Conservation (phyloP, 805 yeast species). For the Candida odintsovae region DNA sequence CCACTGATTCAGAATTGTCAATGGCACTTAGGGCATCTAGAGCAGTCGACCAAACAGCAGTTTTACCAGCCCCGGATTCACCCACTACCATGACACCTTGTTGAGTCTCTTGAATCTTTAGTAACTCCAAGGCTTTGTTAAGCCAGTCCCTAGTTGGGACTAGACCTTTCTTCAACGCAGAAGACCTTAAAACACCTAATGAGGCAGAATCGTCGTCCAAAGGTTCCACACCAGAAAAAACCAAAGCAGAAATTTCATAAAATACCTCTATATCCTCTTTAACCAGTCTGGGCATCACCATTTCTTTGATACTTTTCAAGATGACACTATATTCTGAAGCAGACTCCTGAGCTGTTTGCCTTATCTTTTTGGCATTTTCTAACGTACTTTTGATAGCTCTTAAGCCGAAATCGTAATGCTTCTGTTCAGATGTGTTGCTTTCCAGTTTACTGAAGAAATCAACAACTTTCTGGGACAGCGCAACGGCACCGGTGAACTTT, state of each 20-base stretch:
- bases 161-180: slow-evolving; percentile 30
- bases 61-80: slow-evolving; percentile 67
- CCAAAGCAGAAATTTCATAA: slow-evolving; percentile 10
- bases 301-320: slow-evolving; percentile 49
- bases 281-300: slow-evolving; percentile 63
- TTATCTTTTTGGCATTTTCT: slow-evolving; percentile 46
- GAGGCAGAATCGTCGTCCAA: slow-evolving; percentile 25
- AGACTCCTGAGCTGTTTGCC: slow-evolving; percentile 18
- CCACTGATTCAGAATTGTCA: slow-evolving; percentile 32
- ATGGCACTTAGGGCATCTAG: slow-evolving; percentile 30
- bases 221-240: slow-evolving; percentile 25
- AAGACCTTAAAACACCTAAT: slow-evolving; percentile 17
- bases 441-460: slow-evolving; percentile 46
- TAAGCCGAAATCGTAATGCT: slow-evolving; percentile 88
- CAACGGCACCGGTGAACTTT: slow-evolving; percentile 50
- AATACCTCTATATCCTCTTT: slow-evolving; percentile 44
- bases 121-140: slow-evolving; percentile 53
- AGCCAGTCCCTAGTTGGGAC: slow-evolving; percentile 37
- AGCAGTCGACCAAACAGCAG: slow-evolving; percentile 45
- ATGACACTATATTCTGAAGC: slow-evolving; percentile 31
- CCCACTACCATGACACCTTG: slow-evolving; percentile 86
- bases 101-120: slow-evolving; percentile 53
- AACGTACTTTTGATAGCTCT: slow-evolving; percentile 72
- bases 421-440: slow-evolving; percentile 41
- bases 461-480: slow-evolving; percentile 44